Base-by-base conservation (phyloP, 768 basidiomycete genomes). In the Cyclocybe aegerita region DNA sequence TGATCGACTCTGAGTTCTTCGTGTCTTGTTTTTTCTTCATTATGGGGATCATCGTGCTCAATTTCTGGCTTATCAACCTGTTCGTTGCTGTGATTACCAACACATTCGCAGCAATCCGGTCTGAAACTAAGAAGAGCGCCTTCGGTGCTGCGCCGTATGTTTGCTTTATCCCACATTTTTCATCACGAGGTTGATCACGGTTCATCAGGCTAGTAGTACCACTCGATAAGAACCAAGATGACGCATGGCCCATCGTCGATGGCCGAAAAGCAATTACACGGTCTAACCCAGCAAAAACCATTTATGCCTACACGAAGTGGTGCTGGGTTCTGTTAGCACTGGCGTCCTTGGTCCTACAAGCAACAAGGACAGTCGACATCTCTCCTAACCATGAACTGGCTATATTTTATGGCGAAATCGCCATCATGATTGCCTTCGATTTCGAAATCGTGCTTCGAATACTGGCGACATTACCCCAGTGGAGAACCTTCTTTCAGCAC, bases 71-170 rank as follows among this genome's bases (percentile, higher is more conserved):
- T 50, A 86, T 95, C 75, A 93, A 94, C 64, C 68, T 97, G 39
- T 89, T 95, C 64, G 91, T 97, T 49, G 94, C 95, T 12, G 93
- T 97, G n/a, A 95, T 96, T 55, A 92, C 93, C 29, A 89, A 93
- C 61, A 90, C 91, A 0, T 98, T 98, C 65, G 83, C 83, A 12
- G 90, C 88, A 11, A 97, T 97, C 53, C 76, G 92, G 33, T 78
- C 82, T 4, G 86, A 92, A 60, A 97, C 95, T 2, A 82, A 85
- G 65, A 88, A 87, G 64, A 93, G 90, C 65, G 96, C 95, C 0
- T 98, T 98, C 65, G 93, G 93, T 33, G 91, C 91, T 30, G 83
- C 80, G 3, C 74, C 79, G 85, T 86, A 66, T 43, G 83, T 75
- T 8, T 36, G 30, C n/a, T 4, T n/a, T 10, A n/a, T 14, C 3